Evolutionary conservation across 768 basidiomycete species (phyloP), one percentile per base, ranked within the genome.

Genomic region (Podaxis sp.): DNA sequence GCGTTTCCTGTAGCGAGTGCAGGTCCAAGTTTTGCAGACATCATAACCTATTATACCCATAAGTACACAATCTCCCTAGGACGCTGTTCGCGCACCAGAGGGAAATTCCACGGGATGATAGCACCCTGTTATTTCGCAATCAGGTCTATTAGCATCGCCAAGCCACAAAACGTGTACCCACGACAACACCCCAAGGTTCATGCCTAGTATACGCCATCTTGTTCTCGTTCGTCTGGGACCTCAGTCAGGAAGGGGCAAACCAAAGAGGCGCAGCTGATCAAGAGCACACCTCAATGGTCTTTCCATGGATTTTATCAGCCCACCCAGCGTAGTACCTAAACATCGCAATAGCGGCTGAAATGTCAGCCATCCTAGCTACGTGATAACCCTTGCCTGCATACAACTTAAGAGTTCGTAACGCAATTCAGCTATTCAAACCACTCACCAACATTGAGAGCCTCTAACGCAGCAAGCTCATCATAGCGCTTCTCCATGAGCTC

Each of bases 291-390:
- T 93, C 90, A 70, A 93, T 86, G 6, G 84, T 85, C 71, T 91
- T 83, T 4, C 90, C 91, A 4, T 80, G 76, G 56, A 89, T 74
- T 76, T 95, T 96, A 77, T 95, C 94, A 21, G 93, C 91, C 87
- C 91, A 91, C 16, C 94, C 95, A 44, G 86, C 91, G 67, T 89
- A 98, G 75, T 95, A 96, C 36, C 84, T 78, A 64, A 93, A 71
- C 32, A 77, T 76, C 21, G 71, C 75, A 60, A 87, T 77, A 0
- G 81, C 71, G 56, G 72, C 72, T 0, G 68, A 66, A 1, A 90
- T 69, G 64, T 91, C 90, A 0, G 66, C 71, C 16, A 67, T 71
- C 61, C 76, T 82, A 11, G 85, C 78, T 70, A 72, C 76, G 9
- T 55, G 36, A 67, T 77, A 87, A 1, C 82, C 79, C 73, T 88